Base-by-base conservation (phyloP, 768 basidiomycete species). In the Agrocybe praecox region DNA sequence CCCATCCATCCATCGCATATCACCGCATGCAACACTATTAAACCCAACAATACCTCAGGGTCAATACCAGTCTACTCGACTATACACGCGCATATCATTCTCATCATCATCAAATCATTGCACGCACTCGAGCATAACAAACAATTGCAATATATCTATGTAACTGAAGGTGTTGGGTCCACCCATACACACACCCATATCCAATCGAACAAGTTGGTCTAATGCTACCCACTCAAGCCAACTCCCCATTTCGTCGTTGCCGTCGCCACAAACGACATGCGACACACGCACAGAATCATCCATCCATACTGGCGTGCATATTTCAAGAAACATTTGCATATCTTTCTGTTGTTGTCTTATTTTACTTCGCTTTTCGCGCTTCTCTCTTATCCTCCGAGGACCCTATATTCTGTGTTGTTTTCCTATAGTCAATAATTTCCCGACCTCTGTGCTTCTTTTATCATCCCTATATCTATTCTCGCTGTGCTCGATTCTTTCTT, bases 311-410 rank as follows among this genome's bases (percentile, higher is more conserved):
- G 53, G 29, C 24, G 24, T 36, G 9, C 51, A 53, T 60, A 61
- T 62, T 48, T 59, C 53, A 57, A 59, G 58, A 62, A 59, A 59
- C 50, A 55, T 55, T 60, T 64, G 63, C 63, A 64, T 64, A 56
- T 52, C 55, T 34, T 54, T 40, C 52, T 49, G 43, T 56, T 54
- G 46, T 55, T 49, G 43, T 56, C 52, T 56, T 57, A 51, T 64
- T 59, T 62, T 65, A 42, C 57, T 53, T 46, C 18, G 18, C 24
- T 43, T 42, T 58, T 52, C 32, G 53, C 42, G 29, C 32, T 53
- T 33, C 40, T 33, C 44, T 43, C 23, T 42, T 44, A 18, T 40
- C 46, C 22, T 40, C 24, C 53, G 46, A 43, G 47, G 36, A 40
- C 46, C 55, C 34, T 56, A 53, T 53, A 49, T 47, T 63, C 56